phyloP scores from a whole-genome alignment of 129 eudicot genomes.

The Saposhnikovia divaricata region DNA sequence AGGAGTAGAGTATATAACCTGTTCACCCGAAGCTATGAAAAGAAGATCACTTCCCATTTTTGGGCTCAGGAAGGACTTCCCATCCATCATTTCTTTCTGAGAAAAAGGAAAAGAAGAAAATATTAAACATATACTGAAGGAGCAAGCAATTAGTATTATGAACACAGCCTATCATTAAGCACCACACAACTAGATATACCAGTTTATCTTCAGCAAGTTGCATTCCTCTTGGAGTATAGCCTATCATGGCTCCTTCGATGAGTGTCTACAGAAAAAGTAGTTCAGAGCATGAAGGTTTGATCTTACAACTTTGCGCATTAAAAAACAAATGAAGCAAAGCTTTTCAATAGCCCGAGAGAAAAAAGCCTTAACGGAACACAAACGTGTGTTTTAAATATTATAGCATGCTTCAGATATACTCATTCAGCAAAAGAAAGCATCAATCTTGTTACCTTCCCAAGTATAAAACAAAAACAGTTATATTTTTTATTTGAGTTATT shows the following conservation, averaged over 20 bases:
- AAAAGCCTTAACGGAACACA: neutral
- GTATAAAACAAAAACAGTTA: neutral
- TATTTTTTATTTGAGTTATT: no score
- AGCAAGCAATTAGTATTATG: neutral
- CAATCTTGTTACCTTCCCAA: neutral
- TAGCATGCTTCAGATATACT: neutral
- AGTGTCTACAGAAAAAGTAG: constrained; percentile 47
- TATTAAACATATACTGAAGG: constrained; percentile 1
- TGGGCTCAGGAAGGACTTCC: constrained; percentile 30
- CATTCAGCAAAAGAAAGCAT: neutral
- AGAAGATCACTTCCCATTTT: constrained; percentile 61
- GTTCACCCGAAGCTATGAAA: constrained; percentile 77
- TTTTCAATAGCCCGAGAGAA: neutral
- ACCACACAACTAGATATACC: constrained; percentile 29
- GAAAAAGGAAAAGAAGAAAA: neutral
- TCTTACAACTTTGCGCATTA: neutral
- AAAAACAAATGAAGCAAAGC: neutral
- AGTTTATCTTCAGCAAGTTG: constrained; percentile 67
- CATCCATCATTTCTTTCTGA: constrained; percentile 52
- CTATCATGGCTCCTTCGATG: constrained; percentile 85
- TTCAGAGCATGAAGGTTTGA: neutral
- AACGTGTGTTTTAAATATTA: neutral
- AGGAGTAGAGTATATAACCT: constrained; percentile 27
- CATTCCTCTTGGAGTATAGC: constrained; percentile 80
- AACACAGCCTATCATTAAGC: neutral